A percentile compares a stretch with the other conserved stretches of the same genome.
These are phyloP conservation scores for Thalassiosira sp. DNA, from an alignment of 352 stramenopile genomes.

Conservation along the genomic window DNA sequence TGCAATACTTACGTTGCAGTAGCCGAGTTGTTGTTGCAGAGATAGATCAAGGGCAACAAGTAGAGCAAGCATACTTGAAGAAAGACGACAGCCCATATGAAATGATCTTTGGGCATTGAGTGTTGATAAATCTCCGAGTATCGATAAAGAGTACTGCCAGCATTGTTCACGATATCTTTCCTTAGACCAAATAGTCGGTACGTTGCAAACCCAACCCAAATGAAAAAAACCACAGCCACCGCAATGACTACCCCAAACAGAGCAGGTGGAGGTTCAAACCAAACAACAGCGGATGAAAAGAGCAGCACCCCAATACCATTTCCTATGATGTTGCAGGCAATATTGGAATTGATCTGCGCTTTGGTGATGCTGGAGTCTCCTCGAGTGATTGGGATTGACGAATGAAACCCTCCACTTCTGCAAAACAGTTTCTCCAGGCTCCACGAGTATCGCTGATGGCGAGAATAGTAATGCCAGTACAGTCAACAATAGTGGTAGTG, in stretches of 20 bases:
- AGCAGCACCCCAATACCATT: conserved; percentile 37
- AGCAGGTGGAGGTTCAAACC: conserved; percentile 14
- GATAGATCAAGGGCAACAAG: conserved; percentile 26
- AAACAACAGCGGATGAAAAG: conserved; percentile 15
- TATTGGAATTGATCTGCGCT: conserved; percentile 43
- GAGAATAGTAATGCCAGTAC: too few relatives aligned
- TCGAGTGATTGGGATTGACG: conserved; percentile 34
- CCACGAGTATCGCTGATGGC: conserved; percentile 44
- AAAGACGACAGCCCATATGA: conserved; percentile 10
- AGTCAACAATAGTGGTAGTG: too few relatives aligned
- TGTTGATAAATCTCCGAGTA: conserved; percentile 16
- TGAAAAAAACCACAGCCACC: conserved; percentile 16
- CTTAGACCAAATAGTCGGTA: conserved; percentile 10
- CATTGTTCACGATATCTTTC: conserved; percentile 16
- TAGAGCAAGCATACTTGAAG: conserved; percentile 41
- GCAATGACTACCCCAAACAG: conserved; percentile 16
- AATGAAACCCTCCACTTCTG: conserved; percentile 13
- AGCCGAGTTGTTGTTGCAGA: conserved; percentile 29
- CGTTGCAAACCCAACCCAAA: background rate
- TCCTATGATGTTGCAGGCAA: conserved; percentile 42
- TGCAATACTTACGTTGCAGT: conserved; percentile 2
- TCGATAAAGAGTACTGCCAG: conserved; percentile 2
- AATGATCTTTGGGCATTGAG: background rate
- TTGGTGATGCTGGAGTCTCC: conserved; percentile 30
- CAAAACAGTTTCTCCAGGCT: conserved; percentile 56